phyloP scores from a whole-genome alignment of 306 rosid genomes.

The Argentina anserina region DNA sequence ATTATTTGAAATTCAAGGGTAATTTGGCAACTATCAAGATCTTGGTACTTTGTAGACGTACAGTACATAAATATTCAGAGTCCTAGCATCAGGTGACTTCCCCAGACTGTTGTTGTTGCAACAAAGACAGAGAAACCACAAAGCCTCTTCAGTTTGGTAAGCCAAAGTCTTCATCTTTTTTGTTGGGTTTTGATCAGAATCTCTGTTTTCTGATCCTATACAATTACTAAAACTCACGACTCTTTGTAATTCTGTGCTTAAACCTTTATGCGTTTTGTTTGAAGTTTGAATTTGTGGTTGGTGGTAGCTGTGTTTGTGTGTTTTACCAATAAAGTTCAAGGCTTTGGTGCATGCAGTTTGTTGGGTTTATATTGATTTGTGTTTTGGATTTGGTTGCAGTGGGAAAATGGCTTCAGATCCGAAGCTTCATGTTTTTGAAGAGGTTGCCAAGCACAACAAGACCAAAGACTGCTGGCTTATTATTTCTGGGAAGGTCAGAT shows the following conservation, averaged over 20 bases:
- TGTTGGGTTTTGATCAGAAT: background rate
- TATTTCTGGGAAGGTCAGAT: slow-evolving; percentile 76
- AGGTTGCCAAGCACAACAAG: slow-evolving; percentile 65
- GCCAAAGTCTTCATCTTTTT: background rate
- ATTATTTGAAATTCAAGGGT: background rate
- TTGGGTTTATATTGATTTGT: slow-evolving; percentile 14
- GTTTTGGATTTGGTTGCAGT: slow-evolving; percentile 32
- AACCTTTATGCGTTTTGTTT: background rate
- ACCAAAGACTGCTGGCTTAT: slow-evolving; percentile 91
- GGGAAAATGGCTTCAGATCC: slow-evolving; percentile 65
- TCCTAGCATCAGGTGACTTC: background rate
- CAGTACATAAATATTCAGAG: background rate
- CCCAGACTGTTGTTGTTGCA: background rate
- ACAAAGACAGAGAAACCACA: background rate
- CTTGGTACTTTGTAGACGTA: background rate
- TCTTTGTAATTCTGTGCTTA: background rate
- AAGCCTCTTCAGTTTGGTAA: slow-evolving; percentile 16
- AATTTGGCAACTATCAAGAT: background rate
- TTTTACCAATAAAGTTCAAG: background rate
- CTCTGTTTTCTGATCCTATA: background rate
- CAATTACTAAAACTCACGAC: background rate
- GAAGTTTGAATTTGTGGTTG: slow-evolving; percentile 7
- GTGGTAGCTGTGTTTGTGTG: background rate
- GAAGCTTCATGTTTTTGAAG: slow-evolving; percentile 58
- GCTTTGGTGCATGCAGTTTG: slow-evolving; percentile 22